Conservation (phyloP, 148 eudicot genomes). For the Nepenthes gracilis region DNA sequence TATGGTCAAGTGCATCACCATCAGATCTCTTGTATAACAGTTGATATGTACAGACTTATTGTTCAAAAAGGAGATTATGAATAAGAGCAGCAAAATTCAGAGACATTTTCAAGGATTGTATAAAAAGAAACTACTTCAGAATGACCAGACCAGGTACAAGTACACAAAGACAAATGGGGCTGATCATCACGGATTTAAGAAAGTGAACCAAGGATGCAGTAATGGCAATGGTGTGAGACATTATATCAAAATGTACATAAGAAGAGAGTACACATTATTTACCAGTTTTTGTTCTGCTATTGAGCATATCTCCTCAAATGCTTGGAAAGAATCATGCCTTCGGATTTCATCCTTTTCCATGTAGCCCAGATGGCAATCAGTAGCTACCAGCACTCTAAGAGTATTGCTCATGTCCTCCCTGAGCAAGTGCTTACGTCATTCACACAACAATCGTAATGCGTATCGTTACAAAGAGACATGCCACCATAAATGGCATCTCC, state of each 20-base stretch:
- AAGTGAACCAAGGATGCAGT: no score
- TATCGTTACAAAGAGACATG: no score
- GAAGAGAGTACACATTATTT: background rate
- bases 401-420: slow-evolving; percentile 66
- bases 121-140: no score
- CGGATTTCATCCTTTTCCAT: slow-evolving; percentile 98
- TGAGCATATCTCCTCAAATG: slow-evolving; percentile 94
- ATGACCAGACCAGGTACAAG: no score
- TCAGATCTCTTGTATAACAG: no score
- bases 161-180: no score
- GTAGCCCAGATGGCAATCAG: slow-evolving; percentile 95
- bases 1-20: no score
- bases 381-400: slow-evolving; percentile 78
- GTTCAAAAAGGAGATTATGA: background rate
- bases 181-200: no score
- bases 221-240: background rate
- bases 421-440: background rate
- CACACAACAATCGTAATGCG: background rate
- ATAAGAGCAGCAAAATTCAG: no score
- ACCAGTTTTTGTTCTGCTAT: slow-evolving; percentile 93
- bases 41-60: no score
- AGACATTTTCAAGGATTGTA: no score
- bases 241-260: background rate
- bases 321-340: slow-evolving; percentile 86
- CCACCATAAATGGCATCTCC: no score